These are phyloP conservation scores for Nitzschia palea DNA, from an alignment of 108 stramenopile species.

Conservation along the genomic window DNA sequence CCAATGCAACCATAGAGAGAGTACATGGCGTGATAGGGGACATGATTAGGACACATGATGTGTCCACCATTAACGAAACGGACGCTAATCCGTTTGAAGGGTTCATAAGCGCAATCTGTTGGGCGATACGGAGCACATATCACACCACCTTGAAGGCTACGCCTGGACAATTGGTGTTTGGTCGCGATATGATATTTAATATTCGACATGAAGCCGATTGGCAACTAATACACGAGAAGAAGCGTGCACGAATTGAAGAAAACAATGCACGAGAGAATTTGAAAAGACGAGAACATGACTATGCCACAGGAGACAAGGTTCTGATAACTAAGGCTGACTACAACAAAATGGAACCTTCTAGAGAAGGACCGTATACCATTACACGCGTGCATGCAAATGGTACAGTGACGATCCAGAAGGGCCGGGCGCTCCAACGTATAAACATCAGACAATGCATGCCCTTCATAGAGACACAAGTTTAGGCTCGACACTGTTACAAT, in stretches of 20 bases:
- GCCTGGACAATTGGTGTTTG: slow-evolving; percentile 1
- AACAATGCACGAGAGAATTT: not conserved
- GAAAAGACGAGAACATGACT: not conserved
- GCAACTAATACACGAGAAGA: not conserved
- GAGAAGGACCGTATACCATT: not conserved
- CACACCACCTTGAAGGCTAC: not conserved
- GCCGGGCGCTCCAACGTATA: too few species aligned
- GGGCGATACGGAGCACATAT: not conserved
- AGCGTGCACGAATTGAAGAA: not conserved
- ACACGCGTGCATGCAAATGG: not conserved
- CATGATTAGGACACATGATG: too few species aligned
- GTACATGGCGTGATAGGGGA: too few species aligned
- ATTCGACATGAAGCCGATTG: not conserved
- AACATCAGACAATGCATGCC: too few species aligned
- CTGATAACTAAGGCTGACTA: not conserved
- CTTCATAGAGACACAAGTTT: too few species aligned
- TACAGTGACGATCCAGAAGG: not conserved
- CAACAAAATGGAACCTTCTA: not conserved
- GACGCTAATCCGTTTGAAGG: too few species aligned
- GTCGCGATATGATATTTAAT: not conserved
- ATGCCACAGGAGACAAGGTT: not conserved
- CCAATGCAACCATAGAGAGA: slow-evolving; percentile 26
- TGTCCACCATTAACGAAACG: too few species aligned
- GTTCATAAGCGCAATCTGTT: too few species aligned
- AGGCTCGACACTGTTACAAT: too few species aligned